A percentile compares a stretch with the other conserved stretches of the same genome.
phyloP scores from a whole-genome alignment of 2,329 filamentous ascomycete genomes.

The Chaetomium globosum region DNA sequence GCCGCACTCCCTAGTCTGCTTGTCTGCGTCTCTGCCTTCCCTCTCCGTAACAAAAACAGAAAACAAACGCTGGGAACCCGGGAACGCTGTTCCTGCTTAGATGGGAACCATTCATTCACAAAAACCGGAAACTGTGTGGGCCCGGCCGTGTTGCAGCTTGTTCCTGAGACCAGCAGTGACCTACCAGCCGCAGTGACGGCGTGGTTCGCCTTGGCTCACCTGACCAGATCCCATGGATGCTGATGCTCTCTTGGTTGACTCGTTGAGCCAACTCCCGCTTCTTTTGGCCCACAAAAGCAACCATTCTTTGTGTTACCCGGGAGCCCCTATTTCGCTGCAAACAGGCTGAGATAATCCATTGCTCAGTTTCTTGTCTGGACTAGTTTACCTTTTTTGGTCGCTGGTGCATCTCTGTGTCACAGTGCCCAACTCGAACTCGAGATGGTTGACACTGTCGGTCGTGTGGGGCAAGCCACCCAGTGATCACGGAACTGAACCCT shows the following conservation, averaged over 20 bases:
- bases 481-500: conserved; percentile 8
- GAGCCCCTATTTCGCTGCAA: background rate
- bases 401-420: conserved; percentile 25
- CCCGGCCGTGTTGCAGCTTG: conserved; percentile 18
- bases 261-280: background rate
- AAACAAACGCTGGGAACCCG: background rate
- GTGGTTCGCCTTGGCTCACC: conserved; percentile 23
- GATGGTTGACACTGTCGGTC: background rate
- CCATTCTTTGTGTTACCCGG: background rate
- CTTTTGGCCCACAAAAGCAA: background rate
- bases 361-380: conserved; percentile 1
- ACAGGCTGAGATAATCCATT: background rate
- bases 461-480: background rate
- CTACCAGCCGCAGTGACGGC: conserved; percentile 15
- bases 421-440: conserved; percentile 1
- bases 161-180: conserved; percentile 23
- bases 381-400: conserved; percentile 16
- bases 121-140: conserved; percentile 2
- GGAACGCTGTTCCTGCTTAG: too few relatives aligned
- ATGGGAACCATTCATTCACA: background rate
- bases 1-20: background rate
- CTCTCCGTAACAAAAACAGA: background rate
- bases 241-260: background rate
- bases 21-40: background rate
- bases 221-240: conserved; percentile 25